phyloP scores from a whole-genome alignment of 2,329 filamentous ascomycete species.

The Curvularia sp. region DNA sequence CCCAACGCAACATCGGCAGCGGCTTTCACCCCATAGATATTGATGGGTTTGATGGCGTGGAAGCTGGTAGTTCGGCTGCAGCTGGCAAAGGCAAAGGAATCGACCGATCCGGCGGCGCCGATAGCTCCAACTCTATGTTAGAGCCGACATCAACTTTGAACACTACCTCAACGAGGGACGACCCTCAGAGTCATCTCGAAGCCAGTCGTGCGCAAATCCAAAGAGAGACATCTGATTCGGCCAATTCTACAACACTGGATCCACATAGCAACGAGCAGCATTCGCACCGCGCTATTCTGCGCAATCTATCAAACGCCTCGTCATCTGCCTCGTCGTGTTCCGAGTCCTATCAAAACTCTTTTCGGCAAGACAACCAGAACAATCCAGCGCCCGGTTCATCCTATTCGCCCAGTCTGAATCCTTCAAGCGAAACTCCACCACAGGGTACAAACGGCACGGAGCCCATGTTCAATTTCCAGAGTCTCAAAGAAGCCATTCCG shows the following conservation, averaged over 20 bases:
- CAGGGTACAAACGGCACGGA: constrained; percentile 65
- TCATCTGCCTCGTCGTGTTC: constrained; percentile 79
- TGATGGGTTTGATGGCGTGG: constrained; percentile 48
- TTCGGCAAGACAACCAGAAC: constrained; percentile 35
- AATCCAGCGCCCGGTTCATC: constrained; percentile 54
- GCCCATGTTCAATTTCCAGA: constrained; percentile 90
- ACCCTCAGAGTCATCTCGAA: constrained; percentile 57
- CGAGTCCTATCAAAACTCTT: constrained; percentile 64
- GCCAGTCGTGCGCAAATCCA: constrained; percentile 55
- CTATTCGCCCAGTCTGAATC: constrained; percentile 59
- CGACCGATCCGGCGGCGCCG: constrained; percentile 50
- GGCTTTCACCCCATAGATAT: constrained; percentile 63
- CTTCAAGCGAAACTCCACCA: constrained; percentile 56
- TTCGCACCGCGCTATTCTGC: constrained; percentile 71
- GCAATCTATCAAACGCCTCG: constrained; percentile 86
- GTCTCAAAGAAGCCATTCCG: constrained; percentile 83
- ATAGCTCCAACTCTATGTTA: constrained; percentile 52
- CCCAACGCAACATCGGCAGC: constrained; percentile 66
- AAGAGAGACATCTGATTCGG: constrained; percentile 44
- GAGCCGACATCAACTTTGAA: constrained; percentile 56
- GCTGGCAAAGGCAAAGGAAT: constrained; percentile 59
- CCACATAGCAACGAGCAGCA: constrained; percentile 41
- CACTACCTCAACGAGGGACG: constrained; percentile 42
- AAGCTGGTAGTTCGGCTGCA: constrained; percentile 37
- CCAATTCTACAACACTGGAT: constrained; percentile 55